phyloP scores from a whole-genome alignment of 2,329 filamentous ascomycete genomes.

The Botrytis porri region DNA sequence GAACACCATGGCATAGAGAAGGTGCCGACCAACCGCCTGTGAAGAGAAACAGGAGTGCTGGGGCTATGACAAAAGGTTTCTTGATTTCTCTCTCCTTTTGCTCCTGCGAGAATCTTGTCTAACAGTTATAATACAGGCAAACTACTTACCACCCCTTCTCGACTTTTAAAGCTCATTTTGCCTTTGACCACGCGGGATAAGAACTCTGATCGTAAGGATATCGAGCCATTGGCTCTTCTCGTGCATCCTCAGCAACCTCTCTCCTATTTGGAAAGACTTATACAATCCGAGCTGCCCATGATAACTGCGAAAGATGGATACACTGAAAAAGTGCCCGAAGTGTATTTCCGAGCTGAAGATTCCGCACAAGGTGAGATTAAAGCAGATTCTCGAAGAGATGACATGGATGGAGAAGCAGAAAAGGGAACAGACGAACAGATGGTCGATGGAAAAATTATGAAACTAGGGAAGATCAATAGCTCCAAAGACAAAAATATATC shows the following conservation, averaged over 20 bases:
- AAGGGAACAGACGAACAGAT: slow-evolving; percentile 48
- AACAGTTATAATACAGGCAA: slow-evolving; percentile 54
- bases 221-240: slow-evolving; percentile 82
- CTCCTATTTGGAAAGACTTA: slow-evolving; percentile 83
- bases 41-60: slow-evolving; percentile 43
- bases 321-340: slow-evolving; percentile 62
- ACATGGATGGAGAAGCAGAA: slow-evolving; percentile 34
- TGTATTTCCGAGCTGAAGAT: slow-evolving; percentile 79
- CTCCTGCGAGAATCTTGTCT: background rate
- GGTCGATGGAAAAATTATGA: slow-evolving; percentile 45
- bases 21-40: slow-evolving; percentile 58
- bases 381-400: slow-evolving; percentile 40
- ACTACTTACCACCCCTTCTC: slow-evolving; percentile 67
- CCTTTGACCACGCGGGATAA: slow-evolving; percentile 52
- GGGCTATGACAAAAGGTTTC: slow-evolving; percentile 62
- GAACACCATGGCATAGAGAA: slow-evolving; percentile 65
- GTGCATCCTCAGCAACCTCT: slow-evolving; percentile 88
- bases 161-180: slow-evolving; percentile 23
- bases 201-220: slow-evolving; percentile 60
- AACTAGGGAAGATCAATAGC: slow-evolving; percentile 39
- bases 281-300: slow-evolving; percentile 78
- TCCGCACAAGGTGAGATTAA: slow-evolving; percentile 57
- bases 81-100: background rate
- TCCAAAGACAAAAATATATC: slow-evolving; percentile 23
- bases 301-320: slow-evolving; percentile 58